Evolutionary conservation across 1,139 yeast genomes (phyloP), one percentile per base, ranked within the genome.

Genomic region (Yamadazyma spencermartinsiae): DNA sequence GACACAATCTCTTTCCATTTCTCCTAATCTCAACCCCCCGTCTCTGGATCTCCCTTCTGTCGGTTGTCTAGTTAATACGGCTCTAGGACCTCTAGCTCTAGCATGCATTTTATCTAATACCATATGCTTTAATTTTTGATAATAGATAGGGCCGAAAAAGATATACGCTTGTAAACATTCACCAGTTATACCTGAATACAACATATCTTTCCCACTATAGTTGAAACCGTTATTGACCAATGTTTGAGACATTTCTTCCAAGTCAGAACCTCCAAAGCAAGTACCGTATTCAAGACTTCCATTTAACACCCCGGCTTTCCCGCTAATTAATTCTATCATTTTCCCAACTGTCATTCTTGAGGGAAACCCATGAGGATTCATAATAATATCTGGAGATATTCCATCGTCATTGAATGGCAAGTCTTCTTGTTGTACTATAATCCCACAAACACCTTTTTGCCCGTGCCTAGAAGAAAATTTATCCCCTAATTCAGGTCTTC

Each of bases 311-410:
- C 98, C 98, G 0, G 98, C 98, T 60, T 92, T 92, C 52, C 98
- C 98, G 23, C 96, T 86, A 19, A 92, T 86, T 48, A 92, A 74
- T 61, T 92, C 99, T 52, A 94, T 83, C 98, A 92, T 92, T 62
- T 92, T 92, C 44, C 98, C 99, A 18, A 92, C 98, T 34, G 99
- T 92, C 99, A 92, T 92, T 74, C 98, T 95, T 28, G 98, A 90
- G 48, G 98, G 98, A 82, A 92, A 92, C 68, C 97, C 98, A 60
- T 92, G 98, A 1, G 98, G 98, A 58, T 92, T 92, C 96, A 92
- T 92, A 56, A 92, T 92, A 50, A 92, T 89, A 65, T 92, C 98
- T 0, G 98, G 98, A 3, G 80, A 72, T 33, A 90, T 78, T 54
- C 98, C 98, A 44, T 81, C 77, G 52, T 90, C 97, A 57, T 83